A percentile compares a stretch with the other conserved stretches of the same genome.
phyloP scores from a whole-genome alignment of 257 asterid species.

The Gardenia jasminoides region DNA sequence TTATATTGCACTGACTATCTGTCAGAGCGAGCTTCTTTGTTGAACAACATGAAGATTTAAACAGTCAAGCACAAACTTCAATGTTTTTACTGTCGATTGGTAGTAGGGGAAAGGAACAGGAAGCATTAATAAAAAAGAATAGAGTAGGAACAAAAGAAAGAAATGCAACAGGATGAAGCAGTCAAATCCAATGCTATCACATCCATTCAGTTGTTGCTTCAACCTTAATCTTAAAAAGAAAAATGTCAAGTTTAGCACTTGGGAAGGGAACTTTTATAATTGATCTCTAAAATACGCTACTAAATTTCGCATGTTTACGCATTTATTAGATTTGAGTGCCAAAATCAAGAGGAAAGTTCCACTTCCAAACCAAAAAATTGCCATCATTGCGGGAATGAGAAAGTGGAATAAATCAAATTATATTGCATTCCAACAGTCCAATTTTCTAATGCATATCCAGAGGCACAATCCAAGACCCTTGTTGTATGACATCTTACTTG shows the following conservation, averaged over 20 bases:
- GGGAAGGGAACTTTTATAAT: no score
- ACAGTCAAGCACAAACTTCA: slow-evolving; percentile 23
- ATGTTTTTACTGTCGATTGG: neutral
- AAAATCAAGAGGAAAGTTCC: neutral
- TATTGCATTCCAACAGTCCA: neutral
- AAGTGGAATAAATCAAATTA: neutral
- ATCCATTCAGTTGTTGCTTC: neutral
- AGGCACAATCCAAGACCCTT: neutral
- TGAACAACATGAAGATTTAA: slow-evolving; percentile 9
- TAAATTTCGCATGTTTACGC: neutral
- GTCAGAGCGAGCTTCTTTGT: slow-evolving; percentile 2
- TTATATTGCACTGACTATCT: neutral
- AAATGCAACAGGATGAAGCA: neutral
- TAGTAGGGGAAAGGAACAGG: neutral
- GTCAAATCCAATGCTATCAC: neutral
- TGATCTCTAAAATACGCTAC: neutral
- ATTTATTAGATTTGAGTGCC: neutral
- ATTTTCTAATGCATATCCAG: neutral
- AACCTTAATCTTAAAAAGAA: neutral
- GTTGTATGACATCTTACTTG: neutral
- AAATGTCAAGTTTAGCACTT: neutral
- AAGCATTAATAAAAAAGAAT: neutral
- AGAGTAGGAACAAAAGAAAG: neutral
- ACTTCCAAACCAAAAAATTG: neutral
- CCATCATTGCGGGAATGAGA: no score